phyloP scores from a whole-genome alignment of 129 eudicot species.

The Flaveria sonorensis region DNA sequence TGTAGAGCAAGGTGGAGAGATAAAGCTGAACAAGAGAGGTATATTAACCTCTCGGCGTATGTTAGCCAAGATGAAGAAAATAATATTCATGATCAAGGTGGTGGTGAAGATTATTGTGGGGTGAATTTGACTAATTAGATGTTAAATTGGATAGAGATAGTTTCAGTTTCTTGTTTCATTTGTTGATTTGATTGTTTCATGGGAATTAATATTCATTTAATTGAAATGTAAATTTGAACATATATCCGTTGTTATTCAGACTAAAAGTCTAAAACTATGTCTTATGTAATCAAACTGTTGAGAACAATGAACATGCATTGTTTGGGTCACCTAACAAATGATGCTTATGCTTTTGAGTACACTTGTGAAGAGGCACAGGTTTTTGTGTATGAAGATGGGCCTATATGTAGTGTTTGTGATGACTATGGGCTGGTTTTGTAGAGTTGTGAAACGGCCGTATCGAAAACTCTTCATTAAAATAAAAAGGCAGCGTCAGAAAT shows the following conservation, averaged over 20 bases:
- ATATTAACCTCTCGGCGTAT: conserved; percentile 81
- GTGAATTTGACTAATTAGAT: neutral
- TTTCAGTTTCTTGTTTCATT: conserved; percentile 7
- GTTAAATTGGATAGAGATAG: neutral
- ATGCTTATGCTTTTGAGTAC: no score
- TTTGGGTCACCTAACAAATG: no score
- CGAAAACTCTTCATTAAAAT: no score
- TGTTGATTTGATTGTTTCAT: neutral
- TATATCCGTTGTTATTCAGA: neutral
- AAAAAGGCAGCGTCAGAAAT: no score
- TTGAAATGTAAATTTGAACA: conserved; percentile 10
- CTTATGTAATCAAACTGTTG: no score
- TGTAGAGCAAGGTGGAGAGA: conserved; percentile 81
- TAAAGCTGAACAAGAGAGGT: conserved; percentile 55
- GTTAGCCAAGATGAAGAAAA: conserved; percentile 27
- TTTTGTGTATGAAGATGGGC: no score
- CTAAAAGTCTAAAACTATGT: neutral
- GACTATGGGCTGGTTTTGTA: no score
- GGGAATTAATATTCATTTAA: neutral
- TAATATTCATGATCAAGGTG: neutral
- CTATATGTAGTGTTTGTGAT: no score
- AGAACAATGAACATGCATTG: no score
- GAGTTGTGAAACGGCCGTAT: no score
- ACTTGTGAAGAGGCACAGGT: no score
- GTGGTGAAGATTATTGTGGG: conserved; percentile 13